These are phyloP conservation scores for Leccinum incarnatum DNA, from an alignment of 768 basidiomycete genomes.

Conservation along the genomic window DNA sequence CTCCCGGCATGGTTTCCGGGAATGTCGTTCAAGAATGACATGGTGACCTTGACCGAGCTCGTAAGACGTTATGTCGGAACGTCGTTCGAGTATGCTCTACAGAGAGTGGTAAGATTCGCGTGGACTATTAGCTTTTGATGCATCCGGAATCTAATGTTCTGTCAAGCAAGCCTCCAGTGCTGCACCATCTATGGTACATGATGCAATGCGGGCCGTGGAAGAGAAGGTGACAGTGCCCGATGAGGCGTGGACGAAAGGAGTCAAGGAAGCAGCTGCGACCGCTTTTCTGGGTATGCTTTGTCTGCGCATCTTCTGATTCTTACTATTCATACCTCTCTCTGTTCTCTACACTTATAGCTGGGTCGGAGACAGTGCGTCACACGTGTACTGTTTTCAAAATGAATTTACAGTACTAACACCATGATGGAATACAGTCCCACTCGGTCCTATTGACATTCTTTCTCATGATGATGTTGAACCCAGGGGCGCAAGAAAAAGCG, in stretches of 20 bases:
- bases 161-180: background rate
- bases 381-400: too few relatives aligned
- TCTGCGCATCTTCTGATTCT: background rate
- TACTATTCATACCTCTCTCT: background rate
- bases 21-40: background rate
- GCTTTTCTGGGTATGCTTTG: background rate
- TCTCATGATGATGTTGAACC: background rate
- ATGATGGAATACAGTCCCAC: background rate
- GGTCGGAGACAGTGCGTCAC: background rate
- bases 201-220: background rate
- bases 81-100: background rate
- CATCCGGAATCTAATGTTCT: too few relatives aligned
- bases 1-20: background rate
- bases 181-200: background rate
- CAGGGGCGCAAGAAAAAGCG: background rate
- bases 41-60: background rate
- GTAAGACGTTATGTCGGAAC: background rate
- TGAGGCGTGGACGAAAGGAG: background rate
- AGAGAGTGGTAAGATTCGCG: background rate
- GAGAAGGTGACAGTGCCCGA: background rate
- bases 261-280: background rate
- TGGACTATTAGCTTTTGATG: too few relatives aligned
- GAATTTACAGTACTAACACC: background rate
- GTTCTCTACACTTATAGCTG: background rate
- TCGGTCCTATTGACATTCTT: background rate